phyloP scores from a whole-genome alignment of 2,329 filamentous ascomycete species.

The Elsinoe arachidis region DNA sequence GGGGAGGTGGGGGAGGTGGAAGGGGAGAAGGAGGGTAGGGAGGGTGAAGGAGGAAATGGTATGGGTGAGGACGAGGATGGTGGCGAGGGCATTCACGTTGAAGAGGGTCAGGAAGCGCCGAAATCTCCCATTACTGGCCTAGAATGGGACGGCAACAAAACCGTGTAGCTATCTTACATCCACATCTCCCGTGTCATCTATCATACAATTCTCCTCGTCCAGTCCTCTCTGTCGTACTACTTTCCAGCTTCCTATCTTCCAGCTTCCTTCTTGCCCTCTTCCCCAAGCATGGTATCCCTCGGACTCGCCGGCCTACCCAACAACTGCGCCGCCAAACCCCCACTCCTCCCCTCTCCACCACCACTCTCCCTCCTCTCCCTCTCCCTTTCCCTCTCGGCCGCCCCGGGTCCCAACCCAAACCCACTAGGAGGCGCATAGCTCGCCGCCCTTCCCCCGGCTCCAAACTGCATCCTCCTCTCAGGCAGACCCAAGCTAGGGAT shows the following conservation, averaged over 20 bases:
- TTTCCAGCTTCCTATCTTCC: too few relatives aligned
- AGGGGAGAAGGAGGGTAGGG: neutral
- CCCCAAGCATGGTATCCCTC: conserved; percentile 2
- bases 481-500: conserved; percentile 10
- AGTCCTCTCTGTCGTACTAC: too few relatives aligned
- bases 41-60: neutral
- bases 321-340: neutral
- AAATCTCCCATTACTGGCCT: conserved; percentile 4
- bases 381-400: neutral
- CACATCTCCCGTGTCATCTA: neutral
- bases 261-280: neutral
- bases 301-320: neutral
- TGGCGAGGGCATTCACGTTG: neutral
- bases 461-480: conserved; percentile 5
- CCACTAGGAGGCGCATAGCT: conserved; percentile 9
- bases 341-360: neutral
- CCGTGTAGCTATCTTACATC: neutral
- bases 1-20: neutral
- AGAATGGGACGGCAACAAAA: conserved; percentile 6
- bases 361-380: neutral
- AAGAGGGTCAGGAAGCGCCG: neutral
- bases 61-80: neutral
- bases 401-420: neutral
- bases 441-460: neutral
- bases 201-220: too few relatives aligned